phyloP scores from a whole-genome alignment of 768 basidiomycete species.

The Phlegmacium glaucopus region DNA sequence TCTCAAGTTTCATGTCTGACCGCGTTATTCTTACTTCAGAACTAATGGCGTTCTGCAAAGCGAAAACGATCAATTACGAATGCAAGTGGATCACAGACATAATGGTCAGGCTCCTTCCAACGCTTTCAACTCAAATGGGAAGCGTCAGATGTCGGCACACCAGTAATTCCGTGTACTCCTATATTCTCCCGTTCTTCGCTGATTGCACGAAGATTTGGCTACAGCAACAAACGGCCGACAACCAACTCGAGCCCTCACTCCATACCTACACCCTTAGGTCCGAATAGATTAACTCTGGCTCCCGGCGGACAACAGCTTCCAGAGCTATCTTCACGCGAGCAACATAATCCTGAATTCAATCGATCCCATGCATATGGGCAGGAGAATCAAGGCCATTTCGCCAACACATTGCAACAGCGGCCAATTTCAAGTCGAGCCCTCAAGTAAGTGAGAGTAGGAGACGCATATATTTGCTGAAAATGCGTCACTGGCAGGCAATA shows the following conservation, averaged over 20 bases:
- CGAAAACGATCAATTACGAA: conserved; percentile 50
- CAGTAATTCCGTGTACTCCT: conserved; percentile 14
- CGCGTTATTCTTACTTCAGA: conserved; percentile 30
- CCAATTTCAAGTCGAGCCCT: conserved; percentile 50
- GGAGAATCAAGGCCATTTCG: background rate
- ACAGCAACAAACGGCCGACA: conserved; percentile 23
- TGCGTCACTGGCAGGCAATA: conserved; percentile 60
- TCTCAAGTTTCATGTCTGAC: conserved; percentile 1
- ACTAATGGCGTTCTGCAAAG: conserved; percentile 43
- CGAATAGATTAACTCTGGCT: conserved; percentile 66
- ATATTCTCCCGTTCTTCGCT: background rate
- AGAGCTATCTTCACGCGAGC: conserved; percentile 29
- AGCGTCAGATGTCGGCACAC: conserved; percentile 51
- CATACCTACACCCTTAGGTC: conserved; percentile 50
- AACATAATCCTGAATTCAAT: conserved; percentile 12
- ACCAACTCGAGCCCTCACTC: conserved; percentile 62
- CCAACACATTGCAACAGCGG: conserved; percentile 23
- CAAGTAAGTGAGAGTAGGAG: conserved; percentile 31
- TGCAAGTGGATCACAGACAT: conserved; percentile 22
- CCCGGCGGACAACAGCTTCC: conserved; percentile 55
- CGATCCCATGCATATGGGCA: background rate
- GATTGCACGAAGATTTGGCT: conserved; percentile 16
- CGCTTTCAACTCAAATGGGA: conserved; percentile 54
- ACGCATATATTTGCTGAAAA: conserved; percentile 18
- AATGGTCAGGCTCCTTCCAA: conserved; percentile 29